Conservation (phyloP, 2,329 filamentous ascomycete genomes). For the Onygena corvina region DNA sequence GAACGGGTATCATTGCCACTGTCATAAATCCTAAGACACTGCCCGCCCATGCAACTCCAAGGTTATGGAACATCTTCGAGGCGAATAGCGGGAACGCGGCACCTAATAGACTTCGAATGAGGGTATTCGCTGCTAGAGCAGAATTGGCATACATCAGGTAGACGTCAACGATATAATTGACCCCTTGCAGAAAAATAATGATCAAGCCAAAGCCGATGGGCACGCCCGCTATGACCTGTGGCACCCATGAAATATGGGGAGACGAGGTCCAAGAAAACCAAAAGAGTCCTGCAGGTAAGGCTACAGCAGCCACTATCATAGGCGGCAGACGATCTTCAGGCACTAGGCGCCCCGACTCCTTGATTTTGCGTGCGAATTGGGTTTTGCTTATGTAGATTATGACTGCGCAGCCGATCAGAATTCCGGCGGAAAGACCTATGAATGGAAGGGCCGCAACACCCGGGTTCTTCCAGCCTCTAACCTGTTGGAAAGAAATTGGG, state of each 20-base stretch:
- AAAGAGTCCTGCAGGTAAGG: constrained; percentile 37
- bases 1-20: constrained; percentile 35
- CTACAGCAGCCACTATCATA: constrained; percentile 34
- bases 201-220: constrained; percentile 34
- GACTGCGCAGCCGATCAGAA: constrained; percentile 28
- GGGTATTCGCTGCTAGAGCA: constrained; percentile 72
- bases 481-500: constrained; percentile 31
- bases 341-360: constrained; percentile 24
- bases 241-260: constrained; percentile 33
- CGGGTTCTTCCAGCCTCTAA: constrained; percentile 31
- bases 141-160: constrained; percentile 39
- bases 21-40: constrained; percentile 31
- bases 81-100: constrained; percentile 66
- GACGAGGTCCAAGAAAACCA: constrained; percentile 39
- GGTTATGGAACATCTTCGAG: constrained; percentile 27
- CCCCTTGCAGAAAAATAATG: constrained; percentile 35
- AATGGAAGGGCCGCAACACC: constrained; percentile 38
- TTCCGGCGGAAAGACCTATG: constrained; percentile 36
- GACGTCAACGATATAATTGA: constrained; percentile 50
- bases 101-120: constrained; percentile 65
- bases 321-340: constrained; percentile 37
- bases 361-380: constrained; percentile 29
- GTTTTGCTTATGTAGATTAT: constrained; percentile 33
- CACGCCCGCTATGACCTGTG: constrained; percentile 34
- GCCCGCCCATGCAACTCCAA: constrained; percentile 32